Base-by-base conservation (phyloP, 2,329 filamentous ascomycete species). In the Penicillium janthinellum region DNA sequence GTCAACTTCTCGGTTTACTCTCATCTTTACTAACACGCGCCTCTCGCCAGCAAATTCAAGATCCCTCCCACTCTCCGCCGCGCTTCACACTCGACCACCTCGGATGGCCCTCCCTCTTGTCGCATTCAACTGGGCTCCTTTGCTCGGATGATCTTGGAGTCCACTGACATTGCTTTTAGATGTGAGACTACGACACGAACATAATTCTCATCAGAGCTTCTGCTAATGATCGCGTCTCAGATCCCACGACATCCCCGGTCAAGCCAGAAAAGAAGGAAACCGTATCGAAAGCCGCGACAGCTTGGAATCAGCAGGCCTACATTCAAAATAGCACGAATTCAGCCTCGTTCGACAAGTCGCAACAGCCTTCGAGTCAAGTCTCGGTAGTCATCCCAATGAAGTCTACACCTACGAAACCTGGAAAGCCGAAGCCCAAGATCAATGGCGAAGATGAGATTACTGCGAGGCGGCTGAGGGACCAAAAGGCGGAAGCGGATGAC, bases 401-500 rank as follows among this genome's bases (percentile, higher is more conserved):
- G 35, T 70, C 78, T n/a, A 58, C 73, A 4, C 77, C 76, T 37
- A 69, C 71, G n/a, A 73, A 78, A 39, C 67, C 73, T 42, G 58
- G 58, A 15, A 69, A 71, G 15, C 44, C 51, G 5, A 89, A 86
- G 67, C 73, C 82, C 58, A 87, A 85, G 60, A 76, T 77, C 20
- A 79, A 84, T 52, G 82, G 81, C 7, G 82, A 84, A 12, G 83
- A 85, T 57, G 85, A 84, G 52, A 75, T 85, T 2, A 78, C 89
- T 20, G 82, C 85, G 15, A 77, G 88, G 47, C 86, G 86, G 44
- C 80, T 92, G 2, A 77, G 71, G 59, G 92, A 96, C 70, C 91
- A 96, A 74, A 88, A 89, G 53, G 88, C 96, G 67, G 88, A 92
- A 69, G 90, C 89, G 4, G 88, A 96, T 67, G 83, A 86, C 11